Base-by-base conservation (phyloP, 2,329 filamentous ascomycete species). In the Colletotrichum spaethianum region DNA sequence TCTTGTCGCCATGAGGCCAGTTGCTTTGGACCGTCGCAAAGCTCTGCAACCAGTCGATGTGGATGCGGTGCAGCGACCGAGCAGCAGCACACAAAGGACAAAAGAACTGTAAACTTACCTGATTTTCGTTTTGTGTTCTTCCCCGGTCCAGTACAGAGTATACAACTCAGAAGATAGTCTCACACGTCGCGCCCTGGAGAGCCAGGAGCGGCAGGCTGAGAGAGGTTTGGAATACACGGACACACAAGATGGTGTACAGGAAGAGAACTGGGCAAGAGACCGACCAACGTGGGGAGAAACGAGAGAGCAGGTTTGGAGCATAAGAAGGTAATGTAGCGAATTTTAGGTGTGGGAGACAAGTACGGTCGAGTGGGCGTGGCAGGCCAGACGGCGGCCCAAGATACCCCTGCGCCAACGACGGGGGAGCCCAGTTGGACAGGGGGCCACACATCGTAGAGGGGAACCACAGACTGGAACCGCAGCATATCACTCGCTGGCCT, bases 131-230 rank as follows among this genome's bases (percentile, higher is more conserved):
- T 71, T 36, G 38, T 31, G 52, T 64, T 64, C 61, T 60, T 63
- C 42, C 38, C 59, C 60, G 28, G 33, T 63, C 26, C 46, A 53
- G 46, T 55, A 71, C 64, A 72, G 65, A 72, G 59, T 53, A 64
- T 71, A 67, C 70, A 73, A 73, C 55, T 70, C 61, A 62, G 44
- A 44, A 57, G 63, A 67, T 69, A 67, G 40, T 72, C 76, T 79
- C 81, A 85, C 77, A 82, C 80, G 80, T 79, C 82, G 83, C 80
- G 81, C 80, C 83, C 84, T 84, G 83, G 84, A 82, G 78, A 83
- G 81, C 83, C 83, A 84, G 83, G 83, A 80, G 81, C 82, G 82
- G 79, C 82, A 83, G 78, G 78, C 76, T 77, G 77, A 77, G 76
- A 77, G 33, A 18, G 75, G 74, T 75, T 73, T 75, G 75, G 75